Base-by-base conservation (phyloP, 306 rosid species). In the Cicer pinnatifidum region DNA sequence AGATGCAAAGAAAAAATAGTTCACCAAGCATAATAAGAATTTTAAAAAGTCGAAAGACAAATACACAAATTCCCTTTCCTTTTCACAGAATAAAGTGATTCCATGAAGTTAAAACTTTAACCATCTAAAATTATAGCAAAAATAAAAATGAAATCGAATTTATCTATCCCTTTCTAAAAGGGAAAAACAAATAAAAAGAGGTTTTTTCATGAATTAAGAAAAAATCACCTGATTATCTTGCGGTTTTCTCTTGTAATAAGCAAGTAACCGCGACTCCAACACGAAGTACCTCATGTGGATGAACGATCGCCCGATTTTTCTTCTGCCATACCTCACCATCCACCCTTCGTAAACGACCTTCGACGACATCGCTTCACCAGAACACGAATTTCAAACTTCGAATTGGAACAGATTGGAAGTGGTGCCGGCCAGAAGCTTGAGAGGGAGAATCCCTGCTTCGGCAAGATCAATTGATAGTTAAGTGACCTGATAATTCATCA, bases 261-360 rank as follows among this genome's bases (percentile, higher is more conserved):
- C 96, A 12, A 94, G 96, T 71, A 94, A 79, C 77, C 97, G 87
- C 52, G 96, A 90, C 90, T 90, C 99, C 51, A 94, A 92, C 68
- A 94, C 99, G 66, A 94, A 94, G 83, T 87, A 94, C 48, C 99
- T 83, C 99, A 94, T 94, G 74, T 94, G 99, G 66, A 94, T 94
- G 85, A 86, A 94, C 73, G 97, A 94, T 69, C 99, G 92, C 35
- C 99, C 99, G 80, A 94, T 91, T 92, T 88, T 94, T 13, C 97
- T 43, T 37, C 99, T 90, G 69, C 99, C 99, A 62, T 90, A 94
- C 13, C 99, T 86, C 44, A 94, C 99, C 99, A 94, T 94, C 99
- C 99, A 94, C 13, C 99, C 97, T 94, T 94, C 99, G 79, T 94
- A 94, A 7, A 91, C 96, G 8, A 94, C 91, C 85, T 94, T 94